These are phyloP conservation scores for Phalaenopsis equestris DNA, from an alignment of 106 monocot species.

Conservation along the genomic window DNA sequence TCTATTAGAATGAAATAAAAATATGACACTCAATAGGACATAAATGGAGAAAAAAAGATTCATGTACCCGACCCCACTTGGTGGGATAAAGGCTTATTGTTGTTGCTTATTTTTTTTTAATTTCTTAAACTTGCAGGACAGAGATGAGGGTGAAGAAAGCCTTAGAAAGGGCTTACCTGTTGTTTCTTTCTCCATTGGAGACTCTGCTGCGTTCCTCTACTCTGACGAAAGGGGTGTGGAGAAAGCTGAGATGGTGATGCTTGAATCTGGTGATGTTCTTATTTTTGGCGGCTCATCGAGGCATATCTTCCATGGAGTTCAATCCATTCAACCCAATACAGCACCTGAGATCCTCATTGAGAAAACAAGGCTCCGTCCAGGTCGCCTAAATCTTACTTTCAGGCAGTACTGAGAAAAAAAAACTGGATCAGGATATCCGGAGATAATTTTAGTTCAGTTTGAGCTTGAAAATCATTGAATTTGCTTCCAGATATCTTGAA, in stretches of 20 bases:
- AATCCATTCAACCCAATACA: conserved; percentile 20
- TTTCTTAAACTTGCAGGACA: conserved; percentile 32
- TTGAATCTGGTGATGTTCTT: conserved; percentile 61
- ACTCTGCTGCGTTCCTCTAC: conserved; percentile 51
- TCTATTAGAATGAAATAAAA: too few species aligned
- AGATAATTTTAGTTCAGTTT: too few species aligned
- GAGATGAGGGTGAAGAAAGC: conserved; percentile 43
- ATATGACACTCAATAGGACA: too few species aligned
- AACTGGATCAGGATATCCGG: too few species aligned
- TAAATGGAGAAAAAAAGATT: too few species aligned
- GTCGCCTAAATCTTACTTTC: conserved; percentile 60
- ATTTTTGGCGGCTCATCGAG: conserved; percentile 62
- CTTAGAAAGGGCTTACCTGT: conserved; percentile 42
- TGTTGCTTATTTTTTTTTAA: too few species aligned
- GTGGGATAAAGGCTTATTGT: too few species aligned
- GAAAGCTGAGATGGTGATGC: conserved; percentile 25
- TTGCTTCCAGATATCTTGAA: too few species aligned
- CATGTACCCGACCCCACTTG: too few species aligned
- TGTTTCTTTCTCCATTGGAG: conserved; percentile 65
- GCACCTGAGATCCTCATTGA: conserved; percentile 28
- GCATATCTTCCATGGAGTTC: conserved; percentile 49
- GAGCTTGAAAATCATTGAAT: too few species aligned
- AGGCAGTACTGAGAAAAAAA: conserved; percentile 23
- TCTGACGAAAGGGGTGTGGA: conserved; percentile 24
- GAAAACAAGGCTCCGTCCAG: conserved; percentile 30